Base-by-base conservation (phyloP, 1,139 yeast species). In the Lodderomyces jiufengensis region DNA sequence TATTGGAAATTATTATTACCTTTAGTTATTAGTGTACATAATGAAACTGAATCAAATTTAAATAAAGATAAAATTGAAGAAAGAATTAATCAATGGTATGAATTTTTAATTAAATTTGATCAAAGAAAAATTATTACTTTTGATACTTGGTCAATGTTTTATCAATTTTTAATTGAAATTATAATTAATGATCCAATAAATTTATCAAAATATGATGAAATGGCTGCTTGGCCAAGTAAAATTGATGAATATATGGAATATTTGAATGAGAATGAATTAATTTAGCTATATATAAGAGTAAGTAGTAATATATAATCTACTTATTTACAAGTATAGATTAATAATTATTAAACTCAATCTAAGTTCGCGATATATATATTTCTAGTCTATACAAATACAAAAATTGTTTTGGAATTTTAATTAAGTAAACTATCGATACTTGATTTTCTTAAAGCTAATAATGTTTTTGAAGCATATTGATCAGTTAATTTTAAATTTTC, bases 171-270 rank as follows among this genome's bases (percentile, higher is more conserved):
- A 35, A 59, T 61, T 31, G 80, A 78, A 40, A 73, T 74, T 32
- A 43, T 68, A 3, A 57, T 66, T 2, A 45, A 55, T 1, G 84
- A 82, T 46, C 78, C 84, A 0, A 52, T 56, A 1, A 37, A 39
- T 3, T 63, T 84, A 12, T 55, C 59, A 9, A 64, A 59, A 3
- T 88, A 87, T 56, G 90, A 84, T 49, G 94, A 83, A 46, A 70
- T 74, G 54, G 88, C 84, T 31, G 84, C 97, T 1, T 90, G 97
- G 97, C 98, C 97, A 5, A 78, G 86, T 39, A 67, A 85, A 11
- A 77, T 90, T 47, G 98, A 90, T 53, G 90, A 81, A 42, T 92
- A 76, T 54, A 82, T 86, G 20, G 95, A 84, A 47, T 71, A 71
- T 52, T 55, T 76, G 41, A 61, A 59, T 16, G 75, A 66, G 25